phyloP scores from a whole-genome alignment of 225 moss, liverwort and hornwort genomes.

The Climacium dendroides region DNA sequence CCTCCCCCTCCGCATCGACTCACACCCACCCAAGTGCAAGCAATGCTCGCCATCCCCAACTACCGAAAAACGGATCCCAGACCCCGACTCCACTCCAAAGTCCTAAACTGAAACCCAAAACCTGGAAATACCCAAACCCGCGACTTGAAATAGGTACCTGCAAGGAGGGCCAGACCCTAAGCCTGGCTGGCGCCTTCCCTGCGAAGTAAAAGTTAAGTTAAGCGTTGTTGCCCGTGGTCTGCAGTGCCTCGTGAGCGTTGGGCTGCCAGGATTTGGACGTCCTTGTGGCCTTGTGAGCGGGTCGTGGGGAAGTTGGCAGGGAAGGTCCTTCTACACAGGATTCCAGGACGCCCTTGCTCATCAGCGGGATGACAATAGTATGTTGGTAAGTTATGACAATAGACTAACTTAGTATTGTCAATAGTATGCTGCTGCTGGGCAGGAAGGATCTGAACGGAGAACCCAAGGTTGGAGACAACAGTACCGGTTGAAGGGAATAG shows the following conservation, averaged over 20 bases:
- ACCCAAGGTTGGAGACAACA: neutral
- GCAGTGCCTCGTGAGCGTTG: neutral
- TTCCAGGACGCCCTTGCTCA: neutral
- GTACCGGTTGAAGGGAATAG: neutral
- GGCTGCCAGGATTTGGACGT: neutral
- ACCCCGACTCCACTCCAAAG: neutral
- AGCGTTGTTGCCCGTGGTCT: neutral
- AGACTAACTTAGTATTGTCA: neutral
- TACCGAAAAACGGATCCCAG: neutral
- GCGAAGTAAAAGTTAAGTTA: too few relatives aligned
- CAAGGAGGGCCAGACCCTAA: neutral
- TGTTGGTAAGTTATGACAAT: neutral
- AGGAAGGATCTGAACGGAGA: neutral
- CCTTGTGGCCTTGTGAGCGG: neutral
- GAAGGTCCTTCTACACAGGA: constrained; percentile 4
- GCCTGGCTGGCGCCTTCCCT: neutral
- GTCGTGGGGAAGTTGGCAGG: constrained; percentile 1
- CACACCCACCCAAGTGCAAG: constrained; percentile 15
- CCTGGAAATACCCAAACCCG: neutral
- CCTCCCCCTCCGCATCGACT: constrained; percentile 14
- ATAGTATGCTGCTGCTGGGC: neutral
- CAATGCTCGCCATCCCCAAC: constrained; percentile 26
- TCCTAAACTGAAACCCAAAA: neutral
- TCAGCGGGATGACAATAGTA: neutral
- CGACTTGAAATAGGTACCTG: neutral